Evolutionary conservation across 2,329 filamentous ascomycete genomes (phyloP), one percentile per base, ranked within the genome.

Genomic region (Diaporthe humulicola): DNA sequence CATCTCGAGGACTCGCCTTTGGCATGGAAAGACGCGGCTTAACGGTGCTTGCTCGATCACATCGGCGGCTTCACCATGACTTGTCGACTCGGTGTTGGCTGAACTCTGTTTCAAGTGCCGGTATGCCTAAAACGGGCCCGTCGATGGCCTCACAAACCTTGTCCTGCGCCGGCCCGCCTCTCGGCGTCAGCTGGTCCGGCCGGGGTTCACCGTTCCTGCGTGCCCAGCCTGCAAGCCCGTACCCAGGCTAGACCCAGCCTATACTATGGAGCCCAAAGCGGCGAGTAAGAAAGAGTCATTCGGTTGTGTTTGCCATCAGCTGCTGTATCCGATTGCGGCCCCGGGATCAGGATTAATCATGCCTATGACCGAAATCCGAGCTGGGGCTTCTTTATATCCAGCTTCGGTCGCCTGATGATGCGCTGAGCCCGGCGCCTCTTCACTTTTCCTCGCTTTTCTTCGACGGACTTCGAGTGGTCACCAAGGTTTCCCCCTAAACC

Each of bases 121-220:
- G 45, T 14, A 70, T 70, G 66, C 73, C 64, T 42, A 64, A 61
- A 74, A 40, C 3, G 25, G 73, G 40, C 15, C 52, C 45, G 67
- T 74, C 64, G 67, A 74, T 74, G 50, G 73, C 73, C 58, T 74
- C 73, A 74, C 64, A 40, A 33, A 45, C 48, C 64, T 54, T 54
- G 48, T 54, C n/a, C 33, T 25, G 48, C n/a, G n/a, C 45, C 64
- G 33, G 60, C 15, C 56, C 60, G 42, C 73, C 45, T 66, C 54
- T 58, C 54, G 54, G 54, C 40, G 42, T 25, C 36, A 45, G 56
- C 66, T 42, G 19, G 38, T 22, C 45, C 56, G 54, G 54, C 64
- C 57, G 42, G 64, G 33, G 42, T 40, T 58, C 38, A 60, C 58
- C 28, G 60, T 45, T 45, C 60, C 60, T 42, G 38, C 38, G 33